Evolutionary conservation across 371 early-diverging fungal species (phyloP).

Genomic region (Mucor lusitanicus): DNA sequence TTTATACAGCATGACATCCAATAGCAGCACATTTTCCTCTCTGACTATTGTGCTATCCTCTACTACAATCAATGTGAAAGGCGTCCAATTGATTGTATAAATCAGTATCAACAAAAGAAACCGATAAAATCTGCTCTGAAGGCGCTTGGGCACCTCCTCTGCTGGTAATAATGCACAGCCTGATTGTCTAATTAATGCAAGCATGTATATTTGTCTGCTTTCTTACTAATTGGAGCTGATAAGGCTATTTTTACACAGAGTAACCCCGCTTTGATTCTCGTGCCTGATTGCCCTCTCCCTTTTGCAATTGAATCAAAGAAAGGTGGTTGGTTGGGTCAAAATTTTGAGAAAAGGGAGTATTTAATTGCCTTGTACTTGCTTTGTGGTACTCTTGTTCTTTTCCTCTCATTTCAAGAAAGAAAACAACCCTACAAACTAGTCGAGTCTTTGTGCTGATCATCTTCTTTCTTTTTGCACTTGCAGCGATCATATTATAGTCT

Average conservation of each 20-base stretch:
- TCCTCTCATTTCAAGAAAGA: not conserved
- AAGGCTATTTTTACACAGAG: not conserved
- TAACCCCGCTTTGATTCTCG: constrained; percentile 1
- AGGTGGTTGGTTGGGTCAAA: not conserved
- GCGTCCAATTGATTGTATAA: not conserved
- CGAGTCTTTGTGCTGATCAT: not conserved
- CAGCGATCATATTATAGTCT: not conserved
- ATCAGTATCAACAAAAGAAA: not conserved
- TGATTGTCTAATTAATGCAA: not conserved
- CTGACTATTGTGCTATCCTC: too few species aligned
- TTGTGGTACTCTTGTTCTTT: not conserved
- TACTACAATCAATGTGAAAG: not conserved
- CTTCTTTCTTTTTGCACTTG: not conserved
- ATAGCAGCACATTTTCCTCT: too few species aligned
- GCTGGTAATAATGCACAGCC: not conserved
- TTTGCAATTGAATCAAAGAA: not conserved
- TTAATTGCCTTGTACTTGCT: not conserved
- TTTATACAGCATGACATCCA: too few species aligned
- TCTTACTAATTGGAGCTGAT: not conserved
- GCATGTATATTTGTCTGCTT: not conserved
- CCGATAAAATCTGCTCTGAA: not conserved
- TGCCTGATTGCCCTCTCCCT: constrained; percentile 2
- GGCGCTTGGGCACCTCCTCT: too few species aligned
- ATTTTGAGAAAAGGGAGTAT: not conserved
- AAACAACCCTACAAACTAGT: not conserved